Evolutionary conservation across 192 early-diverging fungal species (phyloP).

Genomic region (Coemansia sp.): DNA sequence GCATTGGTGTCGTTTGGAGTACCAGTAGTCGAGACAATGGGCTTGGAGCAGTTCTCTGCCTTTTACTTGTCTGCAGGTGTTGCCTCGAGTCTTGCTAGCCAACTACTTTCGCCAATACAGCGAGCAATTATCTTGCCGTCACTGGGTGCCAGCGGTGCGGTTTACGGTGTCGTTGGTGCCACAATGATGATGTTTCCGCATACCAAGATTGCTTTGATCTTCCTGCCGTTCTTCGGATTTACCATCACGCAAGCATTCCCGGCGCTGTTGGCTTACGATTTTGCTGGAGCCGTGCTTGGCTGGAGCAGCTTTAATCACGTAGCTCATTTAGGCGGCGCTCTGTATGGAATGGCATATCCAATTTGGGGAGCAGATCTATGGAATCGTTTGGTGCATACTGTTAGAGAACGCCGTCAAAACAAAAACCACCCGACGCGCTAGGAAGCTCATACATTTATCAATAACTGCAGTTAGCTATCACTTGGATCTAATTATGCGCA

Average conservation of each 20-base stretch:
- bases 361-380: conserved; percentile 48
- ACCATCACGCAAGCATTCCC: conserved; percentile 67
- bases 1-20: conserved; percentile 70
- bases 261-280: conserved; percentile 65
- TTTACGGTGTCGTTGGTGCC: conserved; percentile 69
- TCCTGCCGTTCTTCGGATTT: conserved; percentile 59
- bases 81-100: conserved; percentile 66
- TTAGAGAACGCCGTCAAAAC: neutral
- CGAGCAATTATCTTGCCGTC: conserved; percentile 58
- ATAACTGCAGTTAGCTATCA: neutral
- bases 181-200: conserved; percentile 61
- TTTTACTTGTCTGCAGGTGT: conserved; percentile 76
- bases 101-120: conserved; percentile 54
- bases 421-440: neutral
- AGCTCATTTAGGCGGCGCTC: conserved; percentile 70
- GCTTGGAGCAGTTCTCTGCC: conserved; percentile 70
- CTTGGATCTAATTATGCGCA: neutral
- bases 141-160: conserved; percentile 81
- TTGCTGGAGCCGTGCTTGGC: conserved; percentile 66
- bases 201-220: conserved; percentile 60
- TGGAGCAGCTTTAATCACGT: conserved; percentile 79
- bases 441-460: neutral
- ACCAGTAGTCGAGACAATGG: conserved; percentile 54
- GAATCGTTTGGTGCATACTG: conserved; percentile 1
- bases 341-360: conserved; percentile 61